Percentiles rank a stretch among this genome's conserved stretches.
Evolutionary conservation across 306 rosid genomes (phyloP).

Genomic region (Purshia tridentata): DNA sequence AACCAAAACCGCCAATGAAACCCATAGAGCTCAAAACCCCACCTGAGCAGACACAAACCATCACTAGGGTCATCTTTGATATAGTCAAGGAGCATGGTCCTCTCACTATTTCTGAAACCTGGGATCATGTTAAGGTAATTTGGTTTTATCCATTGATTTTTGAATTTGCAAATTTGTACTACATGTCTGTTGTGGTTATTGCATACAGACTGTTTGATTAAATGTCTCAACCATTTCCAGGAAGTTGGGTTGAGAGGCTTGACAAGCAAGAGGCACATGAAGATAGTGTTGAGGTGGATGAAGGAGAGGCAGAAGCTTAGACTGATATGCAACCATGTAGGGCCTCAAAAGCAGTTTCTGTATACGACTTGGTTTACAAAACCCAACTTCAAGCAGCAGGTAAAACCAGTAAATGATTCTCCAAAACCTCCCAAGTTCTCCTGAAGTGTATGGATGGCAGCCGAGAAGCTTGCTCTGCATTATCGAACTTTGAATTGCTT

Average conservation of each 20-base stretch:
- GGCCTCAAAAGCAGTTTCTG: constrained; percentile 79
- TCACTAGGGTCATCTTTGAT: constrained; percentile 65
- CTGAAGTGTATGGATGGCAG: constrained; percentile 8
- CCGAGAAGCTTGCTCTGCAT: not conserved
- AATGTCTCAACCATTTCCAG: constrained; percentile 28
- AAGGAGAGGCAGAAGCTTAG: constrained; percentile 86
- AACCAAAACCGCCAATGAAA: constrained; percentile 71
- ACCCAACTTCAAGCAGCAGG: constrained; percentile 34
- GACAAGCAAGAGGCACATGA: constrained; percentile 86
- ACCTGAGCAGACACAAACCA: constrained; percentile 79
- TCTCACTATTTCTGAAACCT: constrained; percentile 68
- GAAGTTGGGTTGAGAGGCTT: constrained; percentile 80
- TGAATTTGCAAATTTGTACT: not conserved
- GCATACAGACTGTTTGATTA: not conserved
- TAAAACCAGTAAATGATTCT: constrained; percentile 31
- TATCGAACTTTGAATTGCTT: not conserved
- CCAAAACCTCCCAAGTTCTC: constrained; percentile 32
- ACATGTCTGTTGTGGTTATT: not conserved
- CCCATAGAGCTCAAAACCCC: constrained; percentile 60
- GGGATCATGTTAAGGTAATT: constrained; percentile 78
- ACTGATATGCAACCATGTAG: constrained; percentile 74
- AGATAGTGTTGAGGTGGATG: constrained; percentile 87
- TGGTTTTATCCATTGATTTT: not conserved
- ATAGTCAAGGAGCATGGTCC: constrained; percentile 88
- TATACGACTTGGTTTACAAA: constrained; percentile 84